phyloP scores from a whole-genome alignment of 139 green algal genomes.

The Coelastrella sp. region DNA sequence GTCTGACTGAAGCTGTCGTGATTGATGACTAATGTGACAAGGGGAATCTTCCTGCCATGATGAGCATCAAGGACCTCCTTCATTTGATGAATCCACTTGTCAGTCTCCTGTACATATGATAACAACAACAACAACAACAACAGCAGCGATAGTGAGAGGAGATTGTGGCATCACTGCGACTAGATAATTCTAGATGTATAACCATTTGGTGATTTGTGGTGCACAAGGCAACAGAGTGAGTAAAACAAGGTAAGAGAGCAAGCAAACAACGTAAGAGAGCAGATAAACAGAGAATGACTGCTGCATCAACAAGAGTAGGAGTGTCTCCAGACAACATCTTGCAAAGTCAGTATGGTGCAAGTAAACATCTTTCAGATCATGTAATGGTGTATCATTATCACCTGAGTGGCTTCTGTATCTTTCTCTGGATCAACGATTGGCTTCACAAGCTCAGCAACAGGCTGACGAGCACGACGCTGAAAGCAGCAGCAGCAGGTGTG shows the following conservation, averaged over 20 bases:
- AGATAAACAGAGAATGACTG: no score
- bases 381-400: background rate
- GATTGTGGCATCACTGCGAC: background rate
- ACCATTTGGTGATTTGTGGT: conserved; percentile 3
- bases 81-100: background rate
- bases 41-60: background rate
- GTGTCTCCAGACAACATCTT: background rate
- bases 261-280: no score
- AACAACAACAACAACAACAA: background rate
- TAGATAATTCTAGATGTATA: no score
- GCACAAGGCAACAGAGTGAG: no score
- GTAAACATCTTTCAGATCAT: background rate
- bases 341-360: background rate
- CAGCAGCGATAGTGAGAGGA: background rate
- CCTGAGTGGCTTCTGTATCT: conserved; percentile 19
- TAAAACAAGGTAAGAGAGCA: no score
- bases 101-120: conserved; percentile 4
- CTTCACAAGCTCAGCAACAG: background rate
- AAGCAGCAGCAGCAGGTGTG: background rate
- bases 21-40: conserved; percentile 66
- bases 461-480: background rate
- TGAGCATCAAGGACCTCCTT: background rate
- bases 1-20: conserved; percentile 81
- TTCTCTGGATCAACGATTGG: background rate
- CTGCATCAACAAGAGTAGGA: no score